phyloP scores from a whole-genome alignment of 2,329 filamentous ascomycete species.

The Lizonia empirigonia region DNA sequence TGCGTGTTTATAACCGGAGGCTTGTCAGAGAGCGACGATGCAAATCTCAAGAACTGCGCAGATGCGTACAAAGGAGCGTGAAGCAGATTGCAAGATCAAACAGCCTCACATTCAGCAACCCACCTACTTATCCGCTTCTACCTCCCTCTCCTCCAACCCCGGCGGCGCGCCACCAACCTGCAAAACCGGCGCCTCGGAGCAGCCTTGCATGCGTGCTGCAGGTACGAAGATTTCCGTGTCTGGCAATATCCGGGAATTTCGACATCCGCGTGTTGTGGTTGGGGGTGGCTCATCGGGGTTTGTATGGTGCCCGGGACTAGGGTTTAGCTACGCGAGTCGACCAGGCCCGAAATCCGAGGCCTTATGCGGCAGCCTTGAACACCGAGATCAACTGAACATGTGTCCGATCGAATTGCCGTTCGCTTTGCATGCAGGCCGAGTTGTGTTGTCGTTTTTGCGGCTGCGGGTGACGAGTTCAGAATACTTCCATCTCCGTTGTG shows the following conservation, averaged over 20 bases:
- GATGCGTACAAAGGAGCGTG: not conserved
- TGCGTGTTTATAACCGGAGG: no score
- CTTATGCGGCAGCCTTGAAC: not conserved
- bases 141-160: conserved; percentile 1
- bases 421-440: not conserved
- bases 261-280: conserved; percentile 1
- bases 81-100: not conserved
- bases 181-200: conserved; percentile 7
- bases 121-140: conserved; percentile 4
- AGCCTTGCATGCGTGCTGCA: conserved; percentile 13
- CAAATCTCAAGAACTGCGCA: not conserved
- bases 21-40: no score
- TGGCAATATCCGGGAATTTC: conserved; percentile 6
- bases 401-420: not conserved
- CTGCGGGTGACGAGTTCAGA: conserved; percentile 53
- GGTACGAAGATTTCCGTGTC: conserved; percentile 9
- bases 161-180: conserved; percentile 12
- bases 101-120: not conserved
- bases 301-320: conserved; percentile 8
- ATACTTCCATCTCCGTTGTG: conserved; percentile 72
- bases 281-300: conserved; percentile 17
- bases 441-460: not conserved
- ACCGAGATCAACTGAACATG: conserved; percentile 1
- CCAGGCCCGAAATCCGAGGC: conserved; percentile 18
- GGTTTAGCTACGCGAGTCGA: conserved; percentile 9